Percentiles rank a stretch among this genome's conserved stretches.
These are phyloP conservation scores for Ogataea hybrid DNA, from an alignment of 1,139 yeast species.

Conservation along the genomic window DNA sequence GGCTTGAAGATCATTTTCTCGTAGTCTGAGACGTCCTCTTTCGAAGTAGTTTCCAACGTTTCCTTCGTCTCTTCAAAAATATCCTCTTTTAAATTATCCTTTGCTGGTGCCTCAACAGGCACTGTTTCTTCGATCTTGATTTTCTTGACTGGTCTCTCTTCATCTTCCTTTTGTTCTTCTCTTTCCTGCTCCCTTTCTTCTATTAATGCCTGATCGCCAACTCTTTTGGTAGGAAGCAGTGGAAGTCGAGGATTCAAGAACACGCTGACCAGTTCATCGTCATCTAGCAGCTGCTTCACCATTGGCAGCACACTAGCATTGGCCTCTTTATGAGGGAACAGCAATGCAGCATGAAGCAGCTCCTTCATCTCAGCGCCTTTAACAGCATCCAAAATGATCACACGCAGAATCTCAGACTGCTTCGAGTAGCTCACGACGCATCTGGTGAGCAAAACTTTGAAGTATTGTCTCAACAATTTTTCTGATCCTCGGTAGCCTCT, in stretches of 20 bases:
- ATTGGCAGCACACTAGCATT: conserved; percentile 56
- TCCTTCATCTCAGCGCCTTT: conserved; percentile 17
- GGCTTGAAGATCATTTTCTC: conserved; percentile 18
- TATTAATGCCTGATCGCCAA: background rate
- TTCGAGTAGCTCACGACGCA: conserved; percentile 60
- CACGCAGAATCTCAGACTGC: conserved; percentile 59
- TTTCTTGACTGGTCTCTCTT: background rate
- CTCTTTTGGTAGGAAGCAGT: conserved; percentile 33
- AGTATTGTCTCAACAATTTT: conserved; percentile 46
- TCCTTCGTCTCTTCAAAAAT: background rate
- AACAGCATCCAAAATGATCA: conserved; percentile 49
- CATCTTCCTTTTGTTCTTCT: background rate
- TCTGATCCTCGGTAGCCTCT: conserved; percentile 40
- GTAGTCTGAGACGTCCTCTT: background rate
- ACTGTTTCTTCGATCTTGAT: background rate
- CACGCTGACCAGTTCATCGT: conserved; percentile 45
- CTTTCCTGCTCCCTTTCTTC: background rate
- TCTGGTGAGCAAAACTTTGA: conserved; percentile 47
- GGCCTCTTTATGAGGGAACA: conserved; percentile 40
- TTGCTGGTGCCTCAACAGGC: no score
- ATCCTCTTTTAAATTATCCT: conserved; percentile 1
- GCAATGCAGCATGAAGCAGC: conserved; percentile 4
- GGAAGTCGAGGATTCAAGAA: conserved; percentile 81
- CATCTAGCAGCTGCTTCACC: conserved; percentile 46
- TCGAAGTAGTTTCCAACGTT: background rate